Evolutionary conservation across 306 rosid species (phyloP), one percentile per base, ranked within the genome.

Genomic region (Cucumis melo): DNA sequence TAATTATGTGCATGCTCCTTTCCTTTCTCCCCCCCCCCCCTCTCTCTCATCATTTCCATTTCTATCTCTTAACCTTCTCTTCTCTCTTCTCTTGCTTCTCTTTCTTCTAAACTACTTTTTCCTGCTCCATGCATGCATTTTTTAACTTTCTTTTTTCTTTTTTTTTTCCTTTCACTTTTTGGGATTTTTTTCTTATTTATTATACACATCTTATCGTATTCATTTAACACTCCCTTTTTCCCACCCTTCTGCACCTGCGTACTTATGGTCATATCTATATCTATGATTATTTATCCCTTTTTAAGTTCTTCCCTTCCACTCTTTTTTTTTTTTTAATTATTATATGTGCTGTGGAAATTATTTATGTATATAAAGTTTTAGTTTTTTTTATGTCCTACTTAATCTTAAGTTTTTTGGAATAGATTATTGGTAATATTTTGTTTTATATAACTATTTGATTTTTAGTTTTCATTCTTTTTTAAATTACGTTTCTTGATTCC

Each of bases 81-180:
- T 51, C 51, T 48, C 53, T 42, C 46, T 3, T 14, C 6, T 50
- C 42, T 42, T n/a, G n/a, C 46, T 3, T 14, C 6, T 48, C 58
- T 67, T 9, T 74, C 64, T 76, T 56, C 44, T 15, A 57, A 58
- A 73, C 66, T 75, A 44, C 78, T 42, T 56, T 75, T 44, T 58
- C 41, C 78, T 83, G 81, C 89, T 83, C 80, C 76, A 50, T 72
- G 76, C 76, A 72, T 72, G 76, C 76, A 72, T 0, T 66, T 66
- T 9, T 20, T 27, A 27, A 27, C 29, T 27, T 27, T 27, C 29
- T 27, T n/a, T 4, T 5, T 46, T 46, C 13, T 1, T 15, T 38
- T 64, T 5, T 68, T 44, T 38, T 60, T 3, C 36, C 38, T 23
- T 23, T 60, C 39, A 27, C 39, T 60, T 60, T 60, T 60, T 29